Conservation (phyloP, 1,139 yeast genomes). For the Yamadazyma pseudoaaseri region DNA sequence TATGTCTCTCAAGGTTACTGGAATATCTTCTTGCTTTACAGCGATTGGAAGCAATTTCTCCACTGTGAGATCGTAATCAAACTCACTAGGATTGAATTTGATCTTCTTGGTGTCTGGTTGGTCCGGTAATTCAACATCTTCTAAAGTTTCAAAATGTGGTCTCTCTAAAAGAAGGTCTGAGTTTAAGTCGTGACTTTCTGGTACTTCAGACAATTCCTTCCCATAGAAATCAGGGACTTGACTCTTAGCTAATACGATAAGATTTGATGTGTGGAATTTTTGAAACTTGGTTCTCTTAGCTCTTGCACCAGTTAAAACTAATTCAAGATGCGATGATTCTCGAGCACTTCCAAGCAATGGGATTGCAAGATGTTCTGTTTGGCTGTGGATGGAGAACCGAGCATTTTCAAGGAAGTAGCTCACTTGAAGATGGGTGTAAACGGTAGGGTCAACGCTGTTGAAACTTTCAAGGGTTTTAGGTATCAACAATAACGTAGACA, state of each 20-base stretch:
- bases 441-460: slow-evolving; percentile 19
- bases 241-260: slow-evolving; percentile 77
- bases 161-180: slow-evolving; percentile 80
- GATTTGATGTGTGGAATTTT: slow-evolving; percentile 63
- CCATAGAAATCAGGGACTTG: slow-evolving; percentile 18
- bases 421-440: slow-evolving; percentile 39
- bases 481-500: slow-evolving; percentile 39
- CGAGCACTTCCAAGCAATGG: slow-evolving; percentile 54
- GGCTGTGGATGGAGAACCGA: slow-evolving; percentile 58
- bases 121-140: slow-evolving; percentile 42
- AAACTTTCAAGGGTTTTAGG: slow-evolving; percentile 30
- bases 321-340: slow-evolving; percentile 56
- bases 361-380: slow-evolving; percentile 54
- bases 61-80: slow-evolving; percentile 19
- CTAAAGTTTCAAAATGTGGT: slow-evolving; percentile 64
- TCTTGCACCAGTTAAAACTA: slow-evolving; percentile 80
- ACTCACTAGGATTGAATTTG: slow-evolving; percentile 32
- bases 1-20: slow-evolving; percentile 48
- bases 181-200: slow-evolving; percentile 60
- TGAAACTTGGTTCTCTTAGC: slow-evolving; percentile 90
- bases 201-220: slow-evolving; percentile 22
- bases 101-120: slow-evolving; percentile 37
- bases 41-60: slow-evolving; percentile 59
- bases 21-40: slow-evolving; percentile 59
- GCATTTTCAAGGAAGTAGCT: slow-evolving; percentile 66